phyloP scores from a whole-genome alignment of 2,329 filamentous ascomycete genomes.

The Talaromyces verruculosus region DNA sequence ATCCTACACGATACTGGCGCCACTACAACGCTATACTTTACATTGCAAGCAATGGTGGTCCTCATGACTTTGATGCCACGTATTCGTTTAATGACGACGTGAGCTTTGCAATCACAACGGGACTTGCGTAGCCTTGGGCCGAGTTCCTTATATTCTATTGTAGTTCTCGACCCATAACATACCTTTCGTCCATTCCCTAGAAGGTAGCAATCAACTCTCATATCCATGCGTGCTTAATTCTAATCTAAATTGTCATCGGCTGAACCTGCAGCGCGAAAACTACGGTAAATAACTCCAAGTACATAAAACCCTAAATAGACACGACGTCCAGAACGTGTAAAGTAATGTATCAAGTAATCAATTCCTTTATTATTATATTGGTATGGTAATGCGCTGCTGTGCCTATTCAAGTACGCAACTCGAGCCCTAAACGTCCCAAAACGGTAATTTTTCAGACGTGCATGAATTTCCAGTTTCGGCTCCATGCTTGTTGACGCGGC shows the following conservation, averaged over 20 bases:
- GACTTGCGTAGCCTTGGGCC: slow-evolving; percentile 43
- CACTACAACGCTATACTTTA: slow-evolving; percentile 54
- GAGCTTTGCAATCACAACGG: slow-evolving; percentile 50
- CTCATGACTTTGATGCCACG: slow-evolving; percentile 54
- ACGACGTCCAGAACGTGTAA: neutral
- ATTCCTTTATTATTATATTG: too few species aligned
- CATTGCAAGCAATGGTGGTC: slow-evolving; percentile 56
- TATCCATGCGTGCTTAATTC: neutral
- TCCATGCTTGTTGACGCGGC: neutral
- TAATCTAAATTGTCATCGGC: neutral
- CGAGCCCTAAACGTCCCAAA: neutral
- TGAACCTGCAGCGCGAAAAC: neutral
- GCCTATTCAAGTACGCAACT: neutral
- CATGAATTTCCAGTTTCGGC: neutral
- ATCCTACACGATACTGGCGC: slow-evolving; percentile 60
- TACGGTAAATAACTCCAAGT: neutral
- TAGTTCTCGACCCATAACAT: neutral
- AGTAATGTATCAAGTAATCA: too few species aligned
- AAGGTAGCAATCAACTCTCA: neutral
- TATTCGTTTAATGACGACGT: slow-evolving; percentile 55
- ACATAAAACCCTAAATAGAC: neutral
- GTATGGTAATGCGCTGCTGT: too few species aligned
- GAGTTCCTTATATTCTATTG: neutral
- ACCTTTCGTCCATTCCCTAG: neutral
- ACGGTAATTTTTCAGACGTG: neutral